Evolutionary conservation across 2,329 filamentous ascomycete species (phyloP), one percentile per base, ranked within the genome.

Genomic region (Penicillium decumbens): DNA sequence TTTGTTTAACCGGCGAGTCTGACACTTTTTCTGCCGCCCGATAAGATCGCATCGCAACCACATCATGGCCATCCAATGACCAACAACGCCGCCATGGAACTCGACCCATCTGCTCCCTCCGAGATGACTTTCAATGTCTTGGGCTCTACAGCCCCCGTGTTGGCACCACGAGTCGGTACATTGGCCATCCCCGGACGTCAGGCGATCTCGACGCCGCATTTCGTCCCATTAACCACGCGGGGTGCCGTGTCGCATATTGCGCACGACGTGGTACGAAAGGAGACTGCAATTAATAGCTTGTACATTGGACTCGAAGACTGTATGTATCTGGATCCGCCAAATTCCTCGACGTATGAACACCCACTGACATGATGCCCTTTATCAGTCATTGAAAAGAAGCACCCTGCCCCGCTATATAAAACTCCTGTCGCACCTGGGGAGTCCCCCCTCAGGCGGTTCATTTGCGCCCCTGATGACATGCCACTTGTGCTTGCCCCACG

Each of bases 231-330:
- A 57, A 87, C 88, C 3, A 96, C 93, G 29, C 81, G 93, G 62
- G 93, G 93, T 20, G 82, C 81, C 1, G 76, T 97, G 30, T 90
- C 93, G 44, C 93, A 98, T 72, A 73, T 98, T 56, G 88, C 91
- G 3, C 91, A 90, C 33, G 93, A 98, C 74, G 87, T 87, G 53
- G 76, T 93, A 57, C 68, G 72, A 35, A 84, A 82, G 47, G 77
- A 86, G 61, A 83, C 84, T 1, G 67, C 79, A 4, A 76, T 95
- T 51, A 75, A 76, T 25, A 87, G 87, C 24, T 77, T 88, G 3
- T 95, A 95, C 66, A 76, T 93, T 63, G 88, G 87, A 0, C 74
- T 97, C 25, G 93, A 98, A 76, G 93, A 98, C 70, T 97, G 93
- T 96, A 78, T 71, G 87, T 70, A 18, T 37, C 8, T 32, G 13